phyloP scores from a whole-genome alignment of 345 rosid species.

The Bruguiera parviflora region DNA sequence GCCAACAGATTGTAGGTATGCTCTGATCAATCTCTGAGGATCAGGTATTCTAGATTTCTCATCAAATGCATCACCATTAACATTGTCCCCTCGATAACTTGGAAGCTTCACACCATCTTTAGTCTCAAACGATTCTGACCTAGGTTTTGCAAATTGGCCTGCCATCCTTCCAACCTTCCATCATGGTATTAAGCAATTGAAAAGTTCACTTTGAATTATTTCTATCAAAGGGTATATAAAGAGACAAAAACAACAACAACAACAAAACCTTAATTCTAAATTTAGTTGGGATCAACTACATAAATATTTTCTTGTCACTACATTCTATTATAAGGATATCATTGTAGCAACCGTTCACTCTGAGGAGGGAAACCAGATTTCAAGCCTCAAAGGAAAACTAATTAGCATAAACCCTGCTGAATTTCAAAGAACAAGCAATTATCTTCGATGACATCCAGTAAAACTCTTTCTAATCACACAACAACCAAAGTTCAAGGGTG shows the following conservation, averaged over 20 bases:
- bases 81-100: conserved; percentile 62
- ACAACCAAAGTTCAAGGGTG: too few species aligned
- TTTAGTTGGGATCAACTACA: too few species aligned
- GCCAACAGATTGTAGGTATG: conserved; percentile 57
- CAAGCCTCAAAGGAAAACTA: too few species aligned
- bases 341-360: too few species aligned
- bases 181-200: neutral
- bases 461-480: too few species aligned
- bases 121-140: conserved; percentile 52
- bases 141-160: conserved; percentile 69
- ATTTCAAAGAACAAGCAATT: too few species aligned
- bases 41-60: conserved; percentile 63
- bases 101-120: conserved; percentile 61
- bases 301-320: too few species aligned
- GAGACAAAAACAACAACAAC: neutral
- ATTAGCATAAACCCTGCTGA: too few species aligned
- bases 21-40: conserved; percentile 60
- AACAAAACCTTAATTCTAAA: too few species aligned
- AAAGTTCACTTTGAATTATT: neutral
- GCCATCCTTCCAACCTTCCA: conserved; percentile 63
- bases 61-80: conserved; percentile 62
- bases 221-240: neutral
- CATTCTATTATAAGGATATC: too few species aligned
- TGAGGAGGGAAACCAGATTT: too few species aligned
- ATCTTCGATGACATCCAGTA: too few species aligned